Evolutionary conservation across 331 rosid species (phyloP), one percentile per base, ranked within the genome.

Genomic region (Pyrus hybrid): DNA sequence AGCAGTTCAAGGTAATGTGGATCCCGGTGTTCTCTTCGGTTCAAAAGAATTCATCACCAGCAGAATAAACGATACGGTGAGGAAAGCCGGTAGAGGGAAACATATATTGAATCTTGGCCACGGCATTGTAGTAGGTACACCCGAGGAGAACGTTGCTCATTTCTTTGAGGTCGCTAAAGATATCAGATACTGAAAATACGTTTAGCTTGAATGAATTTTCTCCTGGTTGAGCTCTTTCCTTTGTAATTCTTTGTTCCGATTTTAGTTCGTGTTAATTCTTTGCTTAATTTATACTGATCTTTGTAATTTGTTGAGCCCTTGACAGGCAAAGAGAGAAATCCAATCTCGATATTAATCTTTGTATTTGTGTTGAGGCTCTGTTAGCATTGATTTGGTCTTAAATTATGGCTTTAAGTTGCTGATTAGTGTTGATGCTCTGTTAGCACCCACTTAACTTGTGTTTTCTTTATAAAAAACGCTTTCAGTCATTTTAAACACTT

Each of bases 81-180:
- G 67, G 80, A 95, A 95, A 77, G 99, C 99, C 13, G 99, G 99
- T 16, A 87, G 85, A 85, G 96, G 97, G 65, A 93, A 83, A 80
- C 98, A 90, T 79, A 93, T 93, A 51, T 73, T 95, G 87, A 95
- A 95, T 82, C 97, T 95, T 70, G 99, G 99, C 68, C 99, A 95
- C 71, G 97, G 99, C 32, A 92, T 95, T 81, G 88, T 83, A 47
- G 97, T 95, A 66, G 99, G 99, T 80, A 95, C 99, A 13, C 97
- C 99, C 1, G 99, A 95, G 87, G 99, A 95, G 85, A 95, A 92
- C 80, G 85, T 81, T 60, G 85, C 97, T 30, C 99, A 95, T 83
- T 95, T 95, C 88, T 95, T 95, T 84, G 97, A 95, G 91, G 97
- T 90, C 76, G 96, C 97, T 70, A 90, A 95, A 81, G 93, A 88